Evolutionary conservation across 768 basidiomycete genomes (phyloP), one percentile per base, ranked within the genome.

Genomic region (Brasilioporus rufonigricans): DNA sequence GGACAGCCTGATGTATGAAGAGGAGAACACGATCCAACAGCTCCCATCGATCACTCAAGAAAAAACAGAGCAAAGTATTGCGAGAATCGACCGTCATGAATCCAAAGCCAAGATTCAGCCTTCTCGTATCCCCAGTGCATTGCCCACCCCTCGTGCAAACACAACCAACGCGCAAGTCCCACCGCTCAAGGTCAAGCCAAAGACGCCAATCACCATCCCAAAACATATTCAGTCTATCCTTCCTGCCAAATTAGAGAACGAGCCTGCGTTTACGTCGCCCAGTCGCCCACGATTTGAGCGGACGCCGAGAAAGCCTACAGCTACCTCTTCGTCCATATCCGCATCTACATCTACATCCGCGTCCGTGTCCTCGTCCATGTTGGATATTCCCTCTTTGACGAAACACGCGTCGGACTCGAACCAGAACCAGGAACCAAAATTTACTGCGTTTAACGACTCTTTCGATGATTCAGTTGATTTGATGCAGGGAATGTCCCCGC

Each of bases 221-320:
- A 83, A 81, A 57, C 71, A 71, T 29, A 71, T 76, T 13, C 88
- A 87, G 53, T 83, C 85, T 1, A 85, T 87, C 64, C 76, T 89
- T 8, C 78, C 85, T 0, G 66, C 77, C 4, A 85, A 91, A 32
- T 82, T 95, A 69, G 78, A 91, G 4, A 76, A 79, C 18, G 82
- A 82, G 55, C 78, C 84, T 7, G 74, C 77, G 27, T 71, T 80
- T 18, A 18, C 80, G 80, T 19, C 73, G 67, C 51, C 77, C 31
- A 50, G 67, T 73, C 57, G 63, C n/a, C 67, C 63, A 24, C 59
- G 68, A 50, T 65, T 55, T 40, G 56, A 67, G 32, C 61, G 71
- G 29, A 66, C 69, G n/a, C 69, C 65, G 2, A 64, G 55, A 53
- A 70, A 67, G 59, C 66, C 64, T 27, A 23, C 53, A 16, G 32